A percentile compares a stretch with the other conserved stretches of the same genome.
Evolutionary conservation across 2,329 filamentous ascomycete species (phyloP).

Genomic region (Achaetomium macrosporum): DNA sequence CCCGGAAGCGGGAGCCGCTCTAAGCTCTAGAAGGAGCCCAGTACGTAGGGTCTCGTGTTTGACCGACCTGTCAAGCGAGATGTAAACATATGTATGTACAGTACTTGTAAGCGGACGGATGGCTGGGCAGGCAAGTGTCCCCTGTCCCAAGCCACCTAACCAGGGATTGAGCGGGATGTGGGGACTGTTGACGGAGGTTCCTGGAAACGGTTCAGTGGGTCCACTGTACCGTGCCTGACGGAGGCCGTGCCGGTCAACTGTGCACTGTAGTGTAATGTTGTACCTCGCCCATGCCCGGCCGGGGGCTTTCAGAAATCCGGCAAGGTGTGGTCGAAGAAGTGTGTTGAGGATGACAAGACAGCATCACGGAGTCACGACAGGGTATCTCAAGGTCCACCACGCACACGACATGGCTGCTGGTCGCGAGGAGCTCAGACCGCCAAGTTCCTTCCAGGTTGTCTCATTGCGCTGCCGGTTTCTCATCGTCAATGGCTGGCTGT

Average conservation of each 20-base stretch:
- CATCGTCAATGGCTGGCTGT: slow-evolving; percentile 20
- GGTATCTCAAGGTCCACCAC: neutral
- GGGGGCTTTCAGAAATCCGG: neutral
- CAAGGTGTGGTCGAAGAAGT: neutral
- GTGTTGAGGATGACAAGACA: neutral
- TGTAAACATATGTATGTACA: neutral
- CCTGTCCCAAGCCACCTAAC: neutral
- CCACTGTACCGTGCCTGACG: neutral
- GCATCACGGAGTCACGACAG: slow-evolving; percentile 4
- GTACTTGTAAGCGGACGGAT: neutral
- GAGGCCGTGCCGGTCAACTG: too few relatives aligned
- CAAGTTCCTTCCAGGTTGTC: slow-evolving; percentile 17
- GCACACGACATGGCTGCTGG: neutral
- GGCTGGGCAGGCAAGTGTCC: slow-evolving; percentile 8
- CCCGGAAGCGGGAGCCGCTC: neutral
- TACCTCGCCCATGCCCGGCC: neutral
- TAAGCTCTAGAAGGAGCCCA: neutral
- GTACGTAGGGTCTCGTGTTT: neutral
- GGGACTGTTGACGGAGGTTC: slow-evolving; percentile 9
- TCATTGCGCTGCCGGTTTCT: slow-evolving; percentile 12
- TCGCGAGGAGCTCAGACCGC: slow-evolving; percentile 20
- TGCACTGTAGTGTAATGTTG: neutral
- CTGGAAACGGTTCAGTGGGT: slow-evolving; percentile 11
- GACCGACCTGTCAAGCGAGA: neutral
- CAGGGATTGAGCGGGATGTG: neutral